Evolutionary conservation across 1,284 basidiomycete genomes (phyloP).

Genomic region (Boletus smithii): DNA sequence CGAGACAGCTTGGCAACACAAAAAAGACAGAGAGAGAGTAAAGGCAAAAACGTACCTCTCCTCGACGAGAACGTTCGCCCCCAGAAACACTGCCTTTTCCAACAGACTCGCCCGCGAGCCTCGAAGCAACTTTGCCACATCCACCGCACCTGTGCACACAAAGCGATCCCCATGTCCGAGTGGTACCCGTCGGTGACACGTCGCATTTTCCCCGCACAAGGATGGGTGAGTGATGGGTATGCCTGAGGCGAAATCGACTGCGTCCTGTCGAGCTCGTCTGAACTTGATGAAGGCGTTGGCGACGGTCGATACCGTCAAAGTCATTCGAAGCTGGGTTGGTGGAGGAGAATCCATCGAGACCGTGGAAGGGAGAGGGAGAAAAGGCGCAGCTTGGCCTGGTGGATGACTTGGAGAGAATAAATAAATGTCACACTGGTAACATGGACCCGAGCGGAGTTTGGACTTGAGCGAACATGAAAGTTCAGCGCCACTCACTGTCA

Average conservation of each 20-base stretch:
- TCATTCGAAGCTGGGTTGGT: slow-evolving; percentile 25
- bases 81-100: slow-evolving; percentile 49
- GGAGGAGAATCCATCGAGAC: slow-evolving; percentile 20
- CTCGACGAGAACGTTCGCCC: slow-evolving; percentile 61
- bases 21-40: background rate
- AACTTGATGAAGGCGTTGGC: slow-evolving; percentile 54
- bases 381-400: background rate
- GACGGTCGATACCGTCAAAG: slow-evolving; percentile 40
- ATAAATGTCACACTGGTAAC: too few relatives aligned
- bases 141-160: slow-evolving; percentile 61
- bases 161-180: slow-evolving; percentile 51
- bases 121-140: slow-evolving; percentile 53
- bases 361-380: background rate
- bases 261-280: slow-evolving; percentile 35
- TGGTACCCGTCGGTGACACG: slow-evolving; percentile 38
- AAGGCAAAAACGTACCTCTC: slow-evolving; percentile 52
- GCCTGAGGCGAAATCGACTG: slow-evolving; percentile 50
- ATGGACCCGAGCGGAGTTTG: slow-evolving; percentile 30
- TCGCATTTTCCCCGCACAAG: slow-evolving; percentile 36
- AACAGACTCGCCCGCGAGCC: slow-evolving; percentile 51
- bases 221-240: slow-evolving; percentile 50
- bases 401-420: slow-evolving; percentile 13
- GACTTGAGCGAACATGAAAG: too few relatives aligned
- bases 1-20: background rate
- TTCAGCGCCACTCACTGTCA: too few relatives aligned